Evolutionary conservation across 2,329 filamentous ascomycete genomes (phyloP), one percentile per base, ranked within the genome.

Genomic region (Nemania sp.): DNA sequence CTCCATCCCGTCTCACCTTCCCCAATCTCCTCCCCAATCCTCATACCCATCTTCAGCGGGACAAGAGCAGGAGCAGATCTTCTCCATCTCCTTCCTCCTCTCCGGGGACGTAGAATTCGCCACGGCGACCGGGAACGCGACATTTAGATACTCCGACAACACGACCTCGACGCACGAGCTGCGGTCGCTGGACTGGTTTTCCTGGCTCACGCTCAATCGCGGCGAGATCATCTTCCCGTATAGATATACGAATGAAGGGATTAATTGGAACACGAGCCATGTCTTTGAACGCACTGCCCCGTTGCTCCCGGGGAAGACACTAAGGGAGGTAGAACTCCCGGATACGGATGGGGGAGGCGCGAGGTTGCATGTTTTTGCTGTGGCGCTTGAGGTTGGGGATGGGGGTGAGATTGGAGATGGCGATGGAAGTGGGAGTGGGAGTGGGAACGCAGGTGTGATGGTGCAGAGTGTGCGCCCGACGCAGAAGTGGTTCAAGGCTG

Each of bases 221-320:
- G 77, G 77, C 39, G 74, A 78, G 49, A 68, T 80, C 49, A 69
- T 77, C 20, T 73, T 73, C 47, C 75, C 76, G 0, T 68, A 63
- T 48, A 72, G 73, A 37, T 77, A 70, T 60, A 77, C 74, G 0
- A 30, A 60, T 2, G 69, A 45, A 0, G 61, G 62, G 14, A 57
- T 64, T 12, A 49, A 67, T 41, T 61, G 71, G 34, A 68, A 69
- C 20, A 73, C 70, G 3, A 74, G 77, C 60, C 72, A 69, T 57
- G 74, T 79, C 17, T 79, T 75, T 44, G 76, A 80, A 64, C 71
- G 71, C 31, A 73, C 73, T 1, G 71, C 69, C 0, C 56, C 70
- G 2, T 49, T 80, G 7, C 64, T 70, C 6, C 64, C 68, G 0
- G 68, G 68, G 1, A 77, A 76, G 60, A 64, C 58, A 14, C 62